Evolutionary conservation across 2,329 filamentous ascomycete genomes (phyloP), one percentile per base, ranked within the genome.

Genomic region (Sarocladium strictum): DNA sequence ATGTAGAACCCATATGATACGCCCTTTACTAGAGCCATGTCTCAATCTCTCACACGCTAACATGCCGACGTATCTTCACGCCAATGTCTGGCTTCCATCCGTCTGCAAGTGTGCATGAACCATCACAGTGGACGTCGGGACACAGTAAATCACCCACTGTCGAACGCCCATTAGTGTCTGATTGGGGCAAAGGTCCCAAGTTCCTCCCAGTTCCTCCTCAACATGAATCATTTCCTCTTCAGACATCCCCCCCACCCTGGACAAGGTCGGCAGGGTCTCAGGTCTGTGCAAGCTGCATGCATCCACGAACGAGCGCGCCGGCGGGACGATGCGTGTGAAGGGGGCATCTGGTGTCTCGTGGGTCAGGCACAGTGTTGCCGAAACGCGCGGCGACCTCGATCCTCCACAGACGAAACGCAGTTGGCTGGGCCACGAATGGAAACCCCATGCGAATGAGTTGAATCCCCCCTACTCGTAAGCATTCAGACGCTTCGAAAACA

Each of bases 41-140:
- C 47, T 51, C 47, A 51, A 35, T 17, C 47, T 51, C 47, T 33
- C 27, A 51, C 47, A 35, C 47, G 47, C 47, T 51, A 51, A 51
- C 3, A 35, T 51, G 29, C 7, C 43, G 15, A n/a, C 47, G 7
- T 3, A 35, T 33, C 47, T 35, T 35, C 17, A n/a, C n/a, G 14
- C 43, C 11, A 9, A 27, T 29, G 43, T 10, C 7, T 27, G 23
- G 14, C 26, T 7, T 40, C 37, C 15, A 19, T 45, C 23, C 10
- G 10, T 12, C 37, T 14, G 37, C 11, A 41, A 21, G 35, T 15
- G 21, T 24, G 35, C 35, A 43, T 21, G 40, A 43, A 43, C 40
- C 10, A 15, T 23, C n/a, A 33, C 9, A 19, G 21, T 9, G 40
- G 21, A 7, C 40, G 21, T 21, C 15, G 17, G 15, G 9, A 43